Evolutionary conservation across 2,329 filamentous ascomycete genomes (phyloP), one percentile per base, ranked within the genome.

Genomic region (Xylariaceae sp.): DNA sequence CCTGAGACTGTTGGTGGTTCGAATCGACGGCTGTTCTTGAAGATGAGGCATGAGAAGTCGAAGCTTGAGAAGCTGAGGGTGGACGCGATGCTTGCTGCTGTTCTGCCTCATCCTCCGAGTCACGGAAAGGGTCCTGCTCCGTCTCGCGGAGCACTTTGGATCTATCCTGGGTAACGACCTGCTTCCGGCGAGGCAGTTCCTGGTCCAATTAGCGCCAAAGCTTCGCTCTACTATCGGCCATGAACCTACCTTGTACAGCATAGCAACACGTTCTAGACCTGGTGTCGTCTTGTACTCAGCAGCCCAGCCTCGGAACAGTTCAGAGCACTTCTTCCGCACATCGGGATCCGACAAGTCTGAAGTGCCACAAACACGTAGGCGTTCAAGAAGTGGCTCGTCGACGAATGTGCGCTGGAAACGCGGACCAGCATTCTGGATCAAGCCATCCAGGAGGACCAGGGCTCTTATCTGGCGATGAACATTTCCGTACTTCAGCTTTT

Each of bases 401-500:
- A 87, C 89, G 73, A 97, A 96, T 13, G 84, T 83, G 53, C 90
- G 86, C 74, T 97, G 89, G 71, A 97, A 97, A 10, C 88, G 85
- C 10, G 88, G 81, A 1, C 93, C 93, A 2, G 92, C 92, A 76
- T 99, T 99, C 71, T 97, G 90, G 61, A 99, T 94, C 45, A 99
- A 81, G 48, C 90, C 92, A 72, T 99, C 94, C 1, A 99, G 83
- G 53, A 99, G 87, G 9, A 89, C 88, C 18, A 99, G 82, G 41
- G 94, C 89, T 61, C 94, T 86, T 39, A 97, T 81, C 74, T 99
- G 94, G 53, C 92, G 88, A 74, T 97, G 93, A n/a, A 90, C 82
- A 69, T 86, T 96, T 68, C 94, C 94, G 75, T 99, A 97, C 78
- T 99, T 99, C 82, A 99, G 84, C 79, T 97, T 97, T 83, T 99